Base-by-base conservation (phyloP, 2,329 filamentous ascomycete genomes). In the Apiospora sp. region DNA sequence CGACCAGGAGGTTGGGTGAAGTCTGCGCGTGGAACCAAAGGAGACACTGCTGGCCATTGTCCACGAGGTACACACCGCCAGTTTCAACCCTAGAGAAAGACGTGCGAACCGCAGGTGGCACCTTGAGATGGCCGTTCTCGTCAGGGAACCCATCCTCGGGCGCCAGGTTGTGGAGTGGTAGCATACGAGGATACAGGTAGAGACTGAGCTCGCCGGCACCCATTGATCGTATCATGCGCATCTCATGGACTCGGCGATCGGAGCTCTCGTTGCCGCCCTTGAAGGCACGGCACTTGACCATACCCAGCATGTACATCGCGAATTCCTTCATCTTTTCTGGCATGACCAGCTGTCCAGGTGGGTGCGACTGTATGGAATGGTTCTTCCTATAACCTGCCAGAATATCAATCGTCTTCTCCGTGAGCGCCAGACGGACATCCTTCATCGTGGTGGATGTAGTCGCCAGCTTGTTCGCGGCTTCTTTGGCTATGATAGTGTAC, bases 271-370 rank as follows among this genome's bases (percentile, higher is more conserved):
- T 92, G 72, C 96, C 96, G 70, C 94, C 93, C 86, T 98, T 98
- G 85, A 98, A 95, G 3, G 96, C 95, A 72, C 96, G 91, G 72
- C 91, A 95, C 83, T 99, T 99, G 81, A 97, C 85, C 75, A 98
- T 86, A 68, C 93, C 92, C 13, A 99, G 91, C 84, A 97, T 94
- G 82, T 96, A 98, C 95, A 99, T 98, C 79, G 93, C 92, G 78
- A 98, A 95, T 81, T 99, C 96, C 81, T 98, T 98, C 43, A 99
- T 89, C 76, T 96, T 94, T 84, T 99, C 96, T 0, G 96, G 96
- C 83, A 99, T 91, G 43, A 99, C 95, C 43, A 99, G 90, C 82
- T 99, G 95, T 6, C 95, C 94, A 1, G 95, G 94, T 12, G 96
- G 96, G 79, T 97, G 94, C 3, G 91, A 90, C 72, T 93, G 93